Conservation (phyloP, 2,329 filamentous ascomycete species). For the Fusarium sambucinum region DNA sequence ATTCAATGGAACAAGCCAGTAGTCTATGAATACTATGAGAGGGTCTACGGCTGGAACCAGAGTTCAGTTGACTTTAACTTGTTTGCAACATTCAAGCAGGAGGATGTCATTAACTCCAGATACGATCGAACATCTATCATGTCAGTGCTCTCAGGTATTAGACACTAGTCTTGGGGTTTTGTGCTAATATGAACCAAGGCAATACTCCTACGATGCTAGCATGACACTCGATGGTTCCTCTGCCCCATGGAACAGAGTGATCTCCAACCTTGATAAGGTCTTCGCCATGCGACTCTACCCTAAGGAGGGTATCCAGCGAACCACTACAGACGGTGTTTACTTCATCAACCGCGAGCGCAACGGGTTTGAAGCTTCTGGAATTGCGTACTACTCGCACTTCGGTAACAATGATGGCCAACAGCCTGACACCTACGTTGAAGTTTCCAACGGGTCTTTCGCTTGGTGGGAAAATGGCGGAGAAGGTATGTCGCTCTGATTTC, state of each 20-base stretch:
- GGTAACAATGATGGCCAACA: neutral
- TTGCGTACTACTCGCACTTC: neutral
- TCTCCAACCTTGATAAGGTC: neutral
- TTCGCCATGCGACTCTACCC: neutral
- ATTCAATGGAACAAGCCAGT: slow-evolving; percentile 2
- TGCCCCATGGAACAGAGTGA: slow-evolving; percentile 1
- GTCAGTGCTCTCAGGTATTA: neutral
- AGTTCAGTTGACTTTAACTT: neutral
- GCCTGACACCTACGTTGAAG: neutral
- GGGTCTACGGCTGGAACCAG: neutral
- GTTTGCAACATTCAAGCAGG: neutral
- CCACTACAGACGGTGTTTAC: neutral
- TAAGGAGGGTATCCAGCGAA: neutral
- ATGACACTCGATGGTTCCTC: neutral
- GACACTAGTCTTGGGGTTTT: too few species aligned
- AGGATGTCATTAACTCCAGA: neutral
- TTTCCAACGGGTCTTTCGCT: neutral
- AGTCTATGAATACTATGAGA: neutral
- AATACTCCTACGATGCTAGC: slow-evolving; percentile 1
- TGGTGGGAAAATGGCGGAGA: slow-evolving; percentile 6
- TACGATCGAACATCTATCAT: slow-evolving; percentile 1
- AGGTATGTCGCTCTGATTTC: neutral
- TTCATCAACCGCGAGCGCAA: slow-evolving; percentile 1
- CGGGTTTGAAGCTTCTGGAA: neutral
- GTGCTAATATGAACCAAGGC: neutral